A percentile compares a stretch with the other conserved stretches of the same genome.
Evolutionary conservation across 768 basidiomycete species (phyloP).

Genomic region (Hemileccinum rubropunctum): DNA sequence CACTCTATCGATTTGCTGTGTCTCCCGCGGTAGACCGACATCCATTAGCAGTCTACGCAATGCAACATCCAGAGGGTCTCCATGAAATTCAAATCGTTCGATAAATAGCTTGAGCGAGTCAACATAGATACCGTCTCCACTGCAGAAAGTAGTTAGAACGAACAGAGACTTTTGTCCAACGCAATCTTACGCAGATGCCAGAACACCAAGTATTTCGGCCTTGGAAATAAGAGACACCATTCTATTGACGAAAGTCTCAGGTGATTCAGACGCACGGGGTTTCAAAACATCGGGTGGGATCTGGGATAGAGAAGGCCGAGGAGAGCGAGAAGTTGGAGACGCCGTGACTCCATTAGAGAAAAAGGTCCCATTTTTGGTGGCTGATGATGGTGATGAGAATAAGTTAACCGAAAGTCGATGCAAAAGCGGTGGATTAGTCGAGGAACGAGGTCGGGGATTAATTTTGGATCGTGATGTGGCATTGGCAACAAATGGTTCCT

Average conservation of each 20-base stretch:
- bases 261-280: constrained; percentile 63
- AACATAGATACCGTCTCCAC: constrained; percentile 68
- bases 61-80: constrained; percentile 88
- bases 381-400: constrained; percentile 45
- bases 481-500: constrained; percentile 1
- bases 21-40: constrained; percentile 88
- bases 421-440: constrained; percentile 68
- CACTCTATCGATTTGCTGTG: constrained; percentile 97
- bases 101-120: constrained; percentile 72
- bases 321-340: constrained; percentile 37
- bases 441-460: constrained; percentile 43
- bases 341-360: constrained; percentile 11
- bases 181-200: constrained; percentile 73
- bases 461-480: constrained; percentile 14
- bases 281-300: constrained; percentile 46
- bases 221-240: constrained; percentile 65
- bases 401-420: constrained; percentile 69
- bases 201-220: constrained; percentile 72
- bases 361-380: constrained; percentile 11
- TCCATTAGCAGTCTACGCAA: constrained; percentile 89
- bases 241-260: constrained; percentile 65
- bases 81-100: constrained; percentile 69
- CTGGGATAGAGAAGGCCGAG: constrained; percentile 44
- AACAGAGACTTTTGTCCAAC: constrained; percentile 2
- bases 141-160: constrained; percentile 30